Evolutionary conservation across 148 eudicot genomes (phyloP), one percentile per base, ranked within the genome.

Genomic region (Diospyros lotus): DNA sequence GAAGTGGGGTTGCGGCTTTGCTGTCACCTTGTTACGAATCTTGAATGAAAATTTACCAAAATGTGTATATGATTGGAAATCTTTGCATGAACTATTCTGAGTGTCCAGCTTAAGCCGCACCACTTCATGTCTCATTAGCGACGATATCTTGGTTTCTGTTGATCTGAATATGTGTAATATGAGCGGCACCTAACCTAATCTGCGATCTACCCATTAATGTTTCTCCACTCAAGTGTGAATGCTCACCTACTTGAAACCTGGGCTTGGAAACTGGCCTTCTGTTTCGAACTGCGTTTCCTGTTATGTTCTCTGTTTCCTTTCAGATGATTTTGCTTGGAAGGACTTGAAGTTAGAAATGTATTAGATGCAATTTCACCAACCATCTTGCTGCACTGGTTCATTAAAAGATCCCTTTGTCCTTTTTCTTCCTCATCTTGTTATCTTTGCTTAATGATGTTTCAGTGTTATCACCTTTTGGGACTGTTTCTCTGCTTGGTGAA

Each of bases 11-110:
- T 13, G 10, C 6, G 13, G 13, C 51, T 12, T 4, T 44, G 38
- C 9, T 68, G 59, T 69, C 72, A 67, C 55, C 71, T 67, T 66
- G 11, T 59, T 9, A 59, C 63, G 60, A 40, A n/a, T 28, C 40
- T 52, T 40, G 45, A 51, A 62, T 50, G 9, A 40, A 50, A 62
- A 74, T 74, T 63, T 50, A 3, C 69, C 28, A 42, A 55, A 73
- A 64, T 73, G 46, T 3, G 58, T 14, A 58, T 9, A 54, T 42
- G 14, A 69, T 40, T 61, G 40, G 58, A 39, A 50, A 17, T 64
- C 45, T 15, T 74, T 53, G 76, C 68, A 64, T 73, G 76, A 51
- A 39, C 18, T 62, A 39, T 14, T 50, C 4, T 4, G 45, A 64
- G 38, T 48, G 17, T 15, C 15, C 6, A 12, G 3, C 7, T 72